phyloP scores from a whole-genome alignment of 805 yeast genomes.

The Cyberlindnera petersonii region DNA sequence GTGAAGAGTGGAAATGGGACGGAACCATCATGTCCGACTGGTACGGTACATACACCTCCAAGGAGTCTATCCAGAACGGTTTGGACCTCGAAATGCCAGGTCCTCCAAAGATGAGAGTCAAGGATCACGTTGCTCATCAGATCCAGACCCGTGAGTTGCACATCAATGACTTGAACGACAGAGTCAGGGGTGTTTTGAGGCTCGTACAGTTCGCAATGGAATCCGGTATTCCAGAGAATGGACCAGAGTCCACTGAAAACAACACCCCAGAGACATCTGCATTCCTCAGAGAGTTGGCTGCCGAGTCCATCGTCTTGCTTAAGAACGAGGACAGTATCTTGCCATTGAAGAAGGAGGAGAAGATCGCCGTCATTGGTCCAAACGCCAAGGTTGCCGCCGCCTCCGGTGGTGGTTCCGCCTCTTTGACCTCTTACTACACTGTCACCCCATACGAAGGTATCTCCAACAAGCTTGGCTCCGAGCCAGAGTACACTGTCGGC shows the following conservation, averaged over 20 bases:
- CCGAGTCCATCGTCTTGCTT: conserved; percentile 50
- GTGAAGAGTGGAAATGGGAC: conserved; percentile 53
- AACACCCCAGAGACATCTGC: conserved; percentile 44
- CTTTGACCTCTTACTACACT: conserved; percentile 44
- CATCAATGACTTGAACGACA: conserved; percentile 40
- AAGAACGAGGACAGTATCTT: conserved; percentile 45
- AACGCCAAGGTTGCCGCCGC: conserved; percentile 46
- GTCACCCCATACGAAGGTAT: conserved; percentile 49
- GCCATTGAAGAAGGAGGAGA: conserved; percentile 43
- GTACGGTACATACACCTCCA: conserved; percentile 51
- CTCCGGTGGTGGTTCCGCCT: conserved; percentile 64
- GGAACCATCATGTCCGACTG: conserved; percentile 62
- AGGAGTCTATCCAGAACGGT: conserved; percentile 47
- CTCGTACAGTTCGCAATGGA: conserved; percentile 43
- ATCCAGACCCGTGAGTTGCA: conserved; percentile 38
- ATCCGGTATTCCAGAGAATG: conserved; percentile 32
- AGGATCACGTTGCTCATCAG: conserved; percentile 37
- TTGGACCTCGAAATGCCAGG: conserved; percentile 69
- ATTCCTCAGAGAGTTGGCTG: conserved; percentile 40
- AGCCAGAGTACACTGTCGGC: conserved; percentile 32
- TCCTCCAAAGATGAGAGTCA: conserved; percentile 43
- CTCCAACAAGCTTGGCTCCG: conserved; percentile 24
- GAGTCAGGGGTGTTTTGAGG: conserved; percentile 46
- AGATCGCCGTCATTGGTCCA: conserved; percentile 55
- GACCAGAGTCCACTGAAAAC: conserved; percentile 29